These are phyloP conservation scores for Ustilago xerochloae DNA, from an alignment of 1,284 basidiomycete species.

Conservation along the genomic window DNA sequence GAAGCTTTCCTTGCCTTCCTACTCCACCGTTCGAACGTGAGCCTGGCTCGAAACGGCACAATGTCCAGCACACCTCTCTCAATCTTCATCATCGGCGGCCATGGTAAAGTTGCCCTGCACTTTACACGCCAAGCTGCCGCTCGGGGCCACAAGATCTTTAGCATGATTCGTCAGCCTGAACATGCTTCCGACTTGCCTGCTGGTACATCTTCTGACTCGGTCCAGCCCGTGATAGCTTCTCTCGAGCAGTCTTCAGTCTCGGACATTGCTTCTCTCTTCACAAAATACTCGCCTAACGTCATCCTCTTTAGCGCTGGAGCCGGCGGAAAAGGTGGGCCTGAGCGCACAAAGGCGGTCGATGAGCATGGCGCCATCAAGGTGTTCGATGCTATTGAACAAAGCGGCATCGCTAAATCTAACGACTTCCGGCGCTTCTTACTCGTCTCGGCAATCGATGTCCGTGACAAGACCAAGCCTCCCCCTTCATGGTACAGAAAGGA, in stretches of 20 bases:
- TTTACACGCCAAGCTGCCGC: conserved; percentile 51
- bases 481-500: conserved; percentile 41
- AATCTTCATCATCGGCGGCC: conserved; percentile 56
- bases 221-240: conserved; percentile 74
- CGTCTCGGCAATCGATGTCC: conserved; percentile 76
- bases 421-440: conserved; percentile 74
- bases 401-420: conserved; percentile 68
- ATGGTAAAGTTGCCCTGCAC: conserved; percentile 56
- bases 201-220: conserved; percentile 51
- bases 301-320: conserved; percentile 79
- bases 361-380: conserved; percentile 79
- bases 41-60: not conserved
- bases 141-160: conserved; percentile 48
- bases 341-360: conserved; percentile 77
- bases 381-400: conserved; percentile 77
- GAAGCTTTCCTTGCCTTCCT: not conserved
- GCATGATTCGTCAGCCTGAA: conserved; percentile 51
- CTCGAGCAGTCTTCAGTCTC: conserved; percentile 73
- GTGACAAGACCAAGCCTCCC: conserved; percentile 71
- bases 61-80: conserved; percentile 32
- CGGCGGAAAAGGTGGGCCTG: conserved; percentile 75
- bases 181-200: conserved; percentile 51
- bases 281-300: conserved; percentile 71
- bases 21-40: not conserved
- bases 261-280: conserved; percentile 73